These are phyloP conservation scores for Aspergillus diversus DNA, from an alignment of 495 filamentous ascomycete species.

Conservation along the genomic window DNA sequence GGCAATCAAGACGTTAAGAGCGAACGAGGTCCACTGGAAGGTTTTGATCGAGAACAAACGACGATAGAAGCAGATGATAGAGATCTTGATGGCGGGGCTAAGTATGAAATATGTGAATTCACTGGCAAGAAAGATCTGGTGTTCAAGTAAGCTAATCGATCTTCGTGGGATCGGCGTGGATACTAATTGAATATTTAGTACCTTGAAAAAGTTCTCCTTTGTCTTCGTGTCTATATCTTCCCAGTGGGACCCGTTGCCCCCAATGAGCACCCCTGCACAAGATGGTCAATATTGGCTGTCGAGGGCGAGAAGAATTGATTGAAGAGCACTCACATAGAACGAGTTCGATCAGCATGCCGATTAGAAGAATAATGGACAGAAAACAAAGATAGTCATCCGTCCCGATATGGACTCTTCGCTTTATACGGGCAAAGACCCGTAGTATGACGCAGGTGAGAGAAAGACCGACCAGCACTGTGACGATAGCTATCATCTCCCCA, in stretches of 20 bases:
- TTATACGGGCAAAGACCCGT: constrained; percentile 42
- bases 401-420: constrained; percentile 40
- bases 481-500: constrained; percentile 41
- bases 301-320: no score
- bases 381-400: constrained; percentile 49
- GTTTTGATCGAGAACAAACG: constrained; percentile 45
- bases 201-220: constrained; percentile 43
- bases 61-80: constrained; percentile 52
- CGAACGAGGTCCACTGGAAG: constrained; percentile 39
- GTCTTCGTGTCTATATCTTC: constrained; percentile 27
- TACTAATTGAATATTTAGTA: constrained; percentile 16
- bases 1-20: constrained; percentile 38
- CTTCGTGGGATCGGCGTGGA: neutral
- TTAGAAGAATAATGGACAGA: constrained; percentile 33
- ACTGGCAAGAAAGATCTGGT: constrained; percentile 49
- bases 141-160: neutral
- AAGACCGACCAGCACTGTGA: constrained; percentile 41
- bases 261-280: constrained; percentile 41
- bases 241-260: constrained; percentile 40
- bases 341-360: constrained; percentile 43
- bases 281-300: constrained; percentile 16
- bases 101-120: constrained; percentile 50
- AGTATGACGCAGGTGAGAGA: constrained; percentile 41
- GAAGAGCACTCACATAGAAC: constrained; percentile 36
- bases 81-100: constrained; percentile 48